Evolutionary conservation across 331 rosid species (phyloP).

Genomic region (Prunus yedoensis): DNA sequence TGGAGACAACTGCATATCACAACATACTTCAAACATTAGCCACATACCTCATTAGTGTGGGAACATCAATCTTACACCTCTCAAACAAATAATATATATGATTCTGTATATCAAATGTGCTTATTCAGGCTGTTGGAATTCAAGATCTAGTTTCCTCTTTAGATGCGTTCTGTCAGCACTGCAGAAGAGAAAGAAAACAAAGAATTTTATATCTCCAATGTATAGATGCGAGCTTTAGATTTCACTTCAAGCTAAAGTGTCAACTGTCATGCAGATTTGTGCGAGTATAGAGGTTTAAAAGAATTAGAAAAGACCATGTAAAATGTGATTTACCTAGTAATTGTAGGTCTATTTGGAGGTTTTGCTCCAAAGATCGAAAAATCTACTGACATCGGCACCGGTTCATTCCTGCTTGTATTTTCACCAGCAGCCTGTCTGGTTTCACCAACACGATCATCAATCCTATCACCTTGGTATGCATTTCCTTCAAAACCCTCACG

Average conservation of each 20-base stretch:
- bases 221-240: not conserved
- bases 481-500: constrained; percentile 72
- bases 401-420: constrained; percentile 66
- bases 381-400: constrained; percentile 74
- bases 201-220: not conserved
- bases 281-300: constrained; percentile 18
- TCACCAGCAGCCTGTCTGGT: constrained; percentile 52
- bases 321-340: constrained; percentile 64
- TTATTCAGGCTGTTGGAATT: constrained; percentile 69
- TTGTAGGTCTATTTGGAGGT: constrained; percentile 94
- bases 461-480: constrained; percentile 46
- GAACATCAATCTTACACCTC: constrained; percentile 23
- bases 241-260: constrained; percentile 24
- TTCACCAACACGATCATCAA: constrained; percentile 50
- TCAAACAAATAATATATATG: constrained; percentile 11
- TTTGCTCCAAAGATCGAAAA: constrained; percentile 86
- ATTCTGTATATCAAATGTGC: constrained; percentile 20
- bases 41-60: constrained; percentile 25
- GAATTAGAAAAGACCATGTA: constrained; percentile 18
- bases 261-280: constrained; percentile 2
- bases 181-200: constrained; percentile 29
- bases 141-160: constrained; percentile 91
- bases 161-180: constrained; percentile 91
- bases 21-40: constrained; percentile 17
- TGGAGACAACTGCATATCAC: not conserved